phyloP scores from a whole-genome alignment of 805 yeast species.

The Cyberlindnera galapagoensis region DNA sequence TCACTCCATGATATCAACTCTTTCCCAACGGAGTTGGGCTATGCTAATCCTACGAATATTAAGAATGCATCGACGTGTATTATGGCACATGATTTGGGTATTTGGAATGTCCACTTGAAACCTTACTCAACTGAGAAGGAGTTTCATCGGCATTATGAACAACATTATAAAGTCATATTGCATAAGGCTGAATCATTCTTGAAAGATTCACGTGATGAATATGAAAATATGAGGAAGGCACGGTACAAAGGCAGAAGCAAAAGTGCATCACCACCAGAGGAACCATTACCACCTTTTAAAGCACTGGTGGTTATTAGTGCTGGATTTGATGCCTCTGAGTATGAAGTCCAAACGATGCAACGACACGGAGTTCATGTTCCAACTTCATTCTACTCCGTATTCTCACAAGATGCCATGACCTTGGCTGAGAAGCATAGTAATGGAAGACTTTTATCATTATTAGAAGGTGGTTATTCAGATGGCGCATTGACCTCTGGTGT shows the following conservation, averaged over 20 bases:
- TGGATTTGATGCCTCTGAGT: constrained; percentile 84
- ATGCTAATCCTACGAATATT: constrained; percentile 63
- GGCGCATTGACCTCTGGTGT: constrained; percentile 76
- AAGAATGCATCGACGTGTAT: constrained; percentile 76
- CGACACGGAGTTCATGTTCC: constrained; percentile 79
- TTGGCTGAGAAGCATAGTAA: constrained; percentile 56
- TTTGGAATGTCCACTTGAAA: constrained; percentile 81
- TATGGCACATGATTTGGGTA: constrained; percentile 65
- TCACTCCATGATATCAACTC: constrained; percentile 83
- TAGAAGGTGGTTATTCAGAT: constrained; percentile 87
- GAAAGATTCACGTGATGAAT: constrained; percentile 38
- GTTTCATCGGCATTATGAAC: constrained; percentile 53
- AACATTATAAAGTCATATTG: constrained; percentile 54
- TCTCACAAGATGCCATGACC: constrained; percentile 66
- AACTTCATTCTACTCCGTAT: constrained; percentile 65
- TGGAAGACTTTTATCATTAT: constrained; percentile 58
- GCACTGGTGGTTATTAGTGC: constrained; percentile 71
- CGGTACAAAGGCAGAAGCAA: too few species aligned
- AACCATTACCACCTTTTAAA: constrained; percentile 32
- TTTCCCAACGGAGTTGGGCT: constrained; percentile 76
- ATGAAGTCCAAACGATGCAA: constrained; percentile 79
- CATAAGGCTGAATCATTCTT: constrained; percentile 63
- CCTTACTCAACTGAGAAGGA: constrained; percentile 59
- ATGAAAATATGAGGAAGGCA: constrained; percentile 24
- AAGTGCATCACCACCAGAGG: constrained; percentile 2